Evolutionary conservation across 805 yeast genomes (phyloP), one percentile per base, ranked within the genome.

Genomic region (Metschnikowia shivogae): DNA sequence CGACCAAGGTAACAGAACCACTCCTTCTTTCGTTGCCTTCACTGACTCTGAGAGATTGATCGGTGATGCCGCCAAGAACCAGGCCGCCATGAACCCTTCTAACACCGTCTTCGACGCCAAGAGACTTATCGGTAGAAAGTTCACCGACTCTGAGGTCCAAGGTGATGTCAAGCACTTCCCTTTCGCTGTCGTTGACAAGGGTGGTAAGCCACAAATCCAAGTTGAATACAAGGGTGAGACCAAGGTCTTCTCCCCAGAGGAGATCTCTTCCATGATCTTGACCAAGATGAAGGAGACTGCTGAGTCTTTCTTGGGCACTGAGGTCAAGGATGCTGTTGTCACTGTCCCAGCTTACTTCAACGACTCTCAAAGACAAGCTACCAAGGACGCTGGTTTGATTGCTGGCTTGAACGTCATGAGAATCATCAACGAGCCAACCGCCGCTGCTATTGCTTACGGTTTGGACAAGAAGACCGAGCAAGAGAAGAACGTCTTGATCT

Each of bases 341-440:
- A 88, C 96, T 34, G 96, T 87, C 47, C 96, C 96, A 56, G 96
- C 96, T 45, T 87, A 87, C 73, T 87, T 87, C 77, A 88, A 86
- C 67, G 95, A 87, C 72, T 92, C 95, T 50, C 96, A 87, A 74
- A 83, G 95, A 74, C 95, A 87, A 70, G 95, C 96, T 55, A 87
- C 96, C 47, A 87, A 87, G 75, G 95, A 87, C 67, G 95, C 95
- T 36, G 95, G 95, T 76, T 79, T 84, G 50, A 87, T 87, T 76
- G 95, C 95, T 40, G 96, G 96, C 60, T 76, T 87, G 65, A 86
- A 84, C 65, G 88, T 87, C 53, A 74, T 87, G 69, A 84, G 96
- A 77, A 87, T 87, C 58, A 92, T 87, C 52, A 87, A 87, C 67
- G 96, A 87, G 76, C 96, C 96, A 60, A 60, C 65, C 39, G 65